Evolutionary conservation across 2,329 filamentous ascomycete genomes (phyloP).

Genomic region (Emmonsiellopsis sp.): DNA sequence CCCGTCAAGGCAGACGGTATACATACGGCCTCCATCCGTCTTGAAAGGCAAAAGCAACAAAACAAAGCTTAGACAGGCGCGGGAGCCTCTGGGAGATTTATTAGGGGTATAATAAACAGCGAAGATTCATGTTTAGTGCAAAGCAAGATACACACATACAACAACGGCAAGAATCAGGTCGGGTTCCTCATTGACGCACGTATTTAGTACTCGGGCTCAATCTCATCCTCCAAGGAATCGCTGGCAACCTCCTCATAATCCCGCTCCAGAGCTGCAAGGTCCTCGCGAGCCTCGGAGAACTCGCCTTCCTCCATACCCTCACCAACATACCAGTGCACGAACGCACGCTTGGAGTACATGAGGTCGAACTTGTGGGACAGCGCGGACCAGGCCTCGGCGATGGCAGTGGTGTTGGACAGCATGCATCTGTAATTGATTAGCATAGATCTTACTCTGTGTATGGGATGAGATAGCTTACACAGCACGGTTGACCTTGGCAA

Average conservation of each 20-base stretch:
- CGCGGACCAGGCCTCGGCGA: conserved; percentile 94
- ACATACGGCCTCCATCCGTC: no score
- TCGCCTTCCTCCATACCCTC: conserved; percentile 99
- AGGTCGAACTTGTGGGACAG: conserved; percentile 98
- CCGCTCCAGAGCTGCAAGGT: conserved; percentile 92
- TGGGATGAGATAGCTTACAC: conserved; percentile 56
- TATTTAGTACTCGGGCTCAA: conserved; percentile 82
- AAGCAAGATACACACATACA: background rate
- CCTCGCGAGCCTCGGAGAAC: conserved; percentile 98
- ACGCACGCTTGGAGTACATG: conserved; percentile 99
- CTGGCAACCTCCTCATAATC: conserved; percentile 98
- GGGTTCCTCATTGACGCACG: background rate
- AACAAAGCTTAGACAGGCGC: no score
- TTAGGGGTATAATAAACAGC: no score
- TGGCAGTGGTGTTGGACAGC: conserved; percentile 89
- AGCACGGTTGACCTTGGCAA: conserved; percentile 95
- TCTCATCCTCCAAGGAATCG: conserved; percentile 80
- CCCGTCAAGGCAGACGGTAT: no score
- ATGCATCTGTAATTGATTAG: conserved; percentile 60
- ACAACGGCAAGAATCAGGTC: background rate
- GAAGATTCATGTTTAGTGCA: background rate
- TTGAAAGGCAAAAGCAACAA: no score
- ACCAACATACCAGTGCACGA: conserved; percentile 99
- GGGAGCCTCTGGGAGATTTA: no score
- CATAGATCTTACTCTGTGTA: conserved; percentile 11